Evolutionary conservation across 345 rosid genomes (phyloP).

Genomic region (Euphorbia pulcherrima): DNA sequence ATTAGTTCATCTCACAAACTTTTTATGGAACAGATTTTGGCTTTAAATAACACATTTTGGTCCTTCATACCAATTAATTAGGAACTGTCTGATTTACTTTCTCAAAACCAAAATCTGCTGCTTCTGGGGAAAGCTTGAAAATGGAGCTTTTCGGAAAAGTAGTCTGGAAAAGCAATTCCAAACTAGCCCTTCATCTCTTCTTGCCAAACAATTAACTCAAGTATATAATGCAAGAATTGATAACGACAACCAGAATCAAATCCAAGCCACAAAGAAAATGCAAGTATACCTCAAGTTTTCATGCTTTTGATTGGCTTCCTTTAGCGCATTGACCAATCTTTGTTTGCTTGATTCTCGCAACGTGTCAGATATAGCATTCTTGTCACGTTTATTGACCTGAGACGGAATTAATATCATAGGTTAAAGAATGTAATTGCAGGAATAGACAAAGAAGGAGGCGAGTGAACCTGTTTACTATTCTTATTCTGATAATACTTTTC

Average conservation of each 20-base stretch:
- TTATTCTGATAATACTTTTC: slow-evolving; percentile 53
- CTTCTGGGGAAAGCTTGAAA: too few species aligned
- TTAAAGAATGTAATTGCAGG: neutral
- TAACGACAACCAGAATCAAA: neutral
- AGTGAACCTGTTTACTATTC: slow-evolving; percentile 54
- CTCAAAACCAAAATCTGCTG: too few species aligned
- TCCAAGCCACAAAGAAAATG: neutral
- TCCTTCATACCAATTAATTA: too few species aligned
- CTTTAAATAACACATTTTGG: too few species aligned
- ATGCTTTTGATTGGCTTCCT: slow-evolving; percentile 52
- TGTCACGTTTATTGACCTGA: slow-evolving; percentile 56
- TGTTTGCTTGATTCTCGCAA: slow-evolving; percentile 66
- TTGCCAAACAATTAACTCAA: neutral
- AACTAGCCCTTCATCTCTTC: neutral
- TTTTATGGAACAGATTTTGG: too few species aligned
- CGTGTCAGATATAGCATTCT: slow-evolving; percentile 60
- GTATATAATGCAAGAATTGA: neutral
- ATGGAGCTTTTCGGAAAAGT: too few species aligned
- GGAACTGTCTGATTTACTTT: too few species aligned
- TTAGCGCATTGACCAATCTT: slow-evolving; percentile 55
- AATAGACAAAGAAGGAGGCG: neutral
- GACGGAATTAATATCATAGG: slow-evolving; percentile 2
- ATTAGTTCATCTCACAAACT: too few species aligned
- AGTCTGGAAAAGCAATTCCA: too few species aligned
- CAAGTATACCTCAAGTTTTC: slow-evolving; percentile 34